Evolutionary conservation across 495 filamentous ascomycete species (phyloP).

Genomic region (Sabuloglossum arenarium): DNA sequence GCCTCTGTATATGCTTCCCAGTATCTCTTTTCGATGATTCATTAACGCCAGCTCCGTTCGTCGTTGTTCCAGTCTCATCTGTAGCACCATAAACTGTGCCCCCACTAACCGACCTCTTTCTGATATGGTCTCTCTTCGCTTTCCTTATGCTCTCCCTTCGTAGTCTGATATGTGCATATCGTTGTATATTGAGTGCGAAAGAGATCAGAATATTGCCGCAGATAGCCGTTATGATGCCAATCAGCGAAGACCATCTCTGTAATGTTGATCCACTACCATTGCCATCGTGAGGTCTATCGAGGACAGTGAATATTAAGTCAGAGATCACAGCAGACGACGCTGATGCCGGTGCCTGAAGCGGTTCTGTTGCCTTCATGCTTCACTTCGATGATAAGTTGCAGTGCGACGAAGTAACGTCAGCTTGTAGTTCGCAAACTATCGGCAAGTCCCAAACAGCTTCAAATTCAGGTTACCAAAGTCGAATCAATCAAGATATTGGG

Average conservation of each 20-base stretch:
- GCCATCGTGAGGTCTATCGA: background rate
- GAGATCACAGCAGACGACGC: background rate
- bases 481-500: background rate
- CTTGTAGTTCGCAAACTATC: background rate
- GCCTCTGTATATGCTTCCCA: background rate
- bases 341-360: background rate
- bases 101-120: constrained; percentile 15
- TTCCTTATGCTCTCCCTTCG: constrained; percentile 30
- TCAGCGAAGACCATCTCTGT: constrained; percentile 73
- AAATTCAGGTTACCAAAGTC: background rate
- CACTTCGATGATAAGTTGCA: no score
- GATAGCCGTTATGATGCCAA: constrained; percentile 85
- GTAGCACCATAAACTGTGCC: background rate
- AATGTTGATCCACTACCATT: constrained; percentile 19
- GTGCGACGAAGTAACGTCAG: no score
- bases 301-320: background rate
- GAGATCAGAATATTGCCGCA: constrained; percentile 83
- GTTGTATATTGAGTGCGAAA: constrained; percentile 86
- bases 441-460: background rate
- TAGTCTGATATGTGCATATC: constrained; percentile 80
- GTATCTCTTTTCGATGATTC: background rate
- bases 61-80: background rate
- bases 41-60: background rate
- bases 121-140: background rate
- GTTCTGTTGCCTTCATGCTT: background rate